Percentiles rank a stretch among this genome's conserved stretches.
Conservation (phyloP, 345 rosid genomes). For the Abelmoschus esculentus region DNA sequence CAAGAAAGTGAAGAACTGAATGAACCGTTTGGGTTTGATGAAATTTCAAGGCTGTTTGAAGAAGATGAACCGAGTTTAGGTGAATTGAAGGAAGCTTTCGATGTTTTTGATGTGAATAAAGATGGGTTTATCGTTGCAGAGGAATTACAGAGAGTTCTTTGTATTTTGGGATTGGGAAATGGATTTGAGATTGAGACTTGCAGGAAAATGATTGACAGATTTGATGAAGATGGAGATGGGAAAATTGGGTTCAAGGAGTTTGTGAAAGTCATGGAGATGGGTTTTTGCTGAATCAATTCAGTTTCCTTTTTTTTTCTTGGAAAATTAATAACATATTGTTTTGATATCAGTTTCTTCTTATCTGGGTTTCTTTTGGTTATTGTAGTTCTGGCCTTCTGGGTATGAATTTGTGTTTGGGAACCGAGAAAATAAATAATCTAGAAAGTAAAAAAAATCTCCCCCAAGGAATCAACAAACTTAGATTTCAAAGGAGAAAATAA, state of each 20-base stretch:
- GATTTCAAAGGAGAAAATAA: too few species aligned
- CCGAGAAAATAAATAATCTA: too few species aligned
- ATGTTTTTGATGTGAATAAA: conserved; percentile 68
- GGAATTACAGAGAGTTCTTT: conserved; percentile 66
- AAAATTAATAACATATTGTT: neutral
- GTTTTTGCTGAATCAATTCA: conserved; percentile 29
- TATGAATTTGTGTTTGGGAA: too few species aligned
- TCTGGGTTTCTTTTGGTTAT: neutral
- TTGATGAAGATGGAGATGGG: conserved; percentile 51
- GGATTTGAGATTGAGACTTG: conserved; percentile 43
- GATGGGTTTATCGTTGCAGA: conserved; percentile 68
- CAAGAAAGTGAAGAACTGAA: conserved; percentile 30
- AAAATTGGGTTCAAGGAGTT: conserved; percentile 65
- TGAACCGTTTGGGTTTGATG: conserved; percentile 26
- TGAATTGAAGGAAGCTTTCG: conserved; percentile 69
- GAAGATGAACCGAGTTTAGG: conserved; percentile 83
- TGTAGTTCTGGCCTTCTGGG: too few species aligned
- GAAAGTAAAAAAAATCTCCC: too few species aligned
- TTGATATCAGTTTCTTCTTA: neutral
- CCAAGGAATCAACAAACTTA: too few species aligned
- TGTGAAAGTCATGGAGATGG: conserved; percentile 58
- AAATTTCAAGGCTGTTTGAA: conserved; percentile 49
- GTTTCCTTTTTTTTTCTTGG: neutral
- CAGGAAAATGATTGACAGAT: conserved; percentile 49
- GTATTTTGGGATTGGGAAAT: conserved; percentile 41